Evolutionary conservation across 2,329 filamentous ascomycete species (phyloP).

Genomic region (Claviceps sp.): DNA sequence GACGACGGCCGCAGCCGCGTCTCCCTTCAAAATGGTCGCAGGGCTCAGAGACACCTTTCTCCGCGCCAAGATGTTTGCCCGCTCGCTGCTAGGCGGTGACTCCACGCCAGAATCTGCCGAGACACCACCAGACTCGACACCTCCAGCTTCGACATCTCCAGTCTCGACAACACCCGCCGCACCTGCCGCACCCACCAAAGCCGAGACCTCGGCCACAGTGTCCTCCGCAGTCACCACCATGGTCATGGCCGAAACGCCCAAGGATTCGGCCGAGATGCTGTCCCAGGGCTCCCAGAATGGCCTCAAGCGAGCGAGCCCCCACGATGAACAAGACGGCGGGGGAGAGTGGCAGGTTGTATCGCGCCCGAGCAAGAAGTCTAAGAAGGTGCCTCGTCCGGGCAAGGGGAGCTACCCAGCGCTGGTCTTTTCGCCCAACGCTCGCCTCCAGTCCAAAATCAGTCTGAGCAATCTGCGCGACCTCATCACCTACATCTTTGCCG

Average conservation of each 20-base stretch:
- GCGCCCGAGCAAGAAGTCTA: constrained; percentile 41
- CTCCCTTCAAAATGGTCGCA: constrained; percentile 7
- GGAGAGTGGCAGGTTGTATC: constrained; percentile 43
- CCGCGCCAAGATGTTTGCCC: constrained; percentile 10
- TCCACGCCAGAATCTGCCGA: constrained; percentile 1
- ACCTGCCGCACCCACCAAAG: neutral
- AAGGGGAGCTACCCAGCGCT: constrained; percentile 48
- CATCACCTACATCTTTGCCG: constrained; percentile 53
- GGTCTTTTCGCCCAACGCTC: constrained; percentile 41
- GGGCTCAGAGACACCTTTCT: constrained; percentile 8
- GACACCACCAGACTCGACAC: neutral
- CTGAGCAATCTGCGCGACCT: constrained; percentile 50
- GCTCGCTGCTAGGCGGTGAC: constrained; percentile 5
- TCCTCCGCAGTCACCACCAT: constrained; percentile 4
- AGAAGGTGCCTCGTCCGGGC: constrained; percentile 44
- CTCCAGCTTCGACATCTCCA: neutral
- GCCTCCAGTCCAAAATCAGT: constrained; percentile 48
- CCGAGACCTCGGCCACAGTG: neutral
- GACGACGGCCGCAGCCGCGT: neutral
- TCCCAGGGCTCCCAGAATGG: constrained; percentile 22
- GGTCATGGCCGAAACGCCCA: constrained; percentile 3
- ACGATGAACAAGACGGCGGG: constrained; percentile 23
- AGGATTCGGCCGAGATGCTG: constrained; percentile 6
- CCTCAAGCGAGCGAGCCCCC: constrained; percentile 35
- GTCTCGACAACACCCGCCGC: neutral